Conservation (phyloP, 2,329 filamentous ascomycete genomes). For the Scorias spongiosa region DNA sequence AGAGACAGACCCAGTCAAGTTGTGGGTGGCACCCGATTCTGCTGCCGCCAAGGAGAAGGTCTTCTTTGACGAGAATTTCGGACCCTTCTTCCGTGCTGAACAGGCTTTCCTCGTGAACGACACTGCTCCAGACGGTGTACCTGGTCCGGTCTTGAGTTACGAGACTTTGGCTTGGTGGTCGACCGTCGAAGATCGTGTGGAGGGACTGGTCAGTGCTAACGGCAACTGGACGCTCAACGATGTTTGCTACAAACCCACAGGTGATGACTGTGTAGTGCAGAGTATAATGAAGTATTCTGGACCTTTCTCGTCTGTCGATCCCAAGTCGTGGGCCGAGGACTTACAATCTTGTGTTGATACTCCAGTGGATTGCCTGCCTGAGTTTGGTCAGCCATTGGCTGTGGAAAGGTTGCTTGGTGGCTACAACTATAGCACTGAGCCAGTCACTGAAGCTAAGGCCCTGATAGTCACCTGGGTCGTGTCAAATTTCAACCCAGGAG, state of each 20-base stretch:
- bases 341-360: slow-evolving; percentile 60
- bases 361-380: slow-evolving; percentile 59
- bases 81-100: slow-evolving; percentile 87
- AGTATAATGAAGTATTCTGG: slow-evolving; percentile 76
- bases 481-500: slow-evolving; percentile 66
- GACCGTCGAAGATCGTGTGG: slow-evolving; percentile 66
- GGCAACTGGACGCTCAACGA: slow-evolving; percentile 60
- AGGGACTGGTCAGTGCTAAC: slow-evolving; percentile 52
- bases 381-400: slow-evolving; percentile 77
- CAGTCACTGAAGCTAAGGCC: slow-evolving; percentile 57
- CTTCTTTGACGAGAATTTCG: slow-evolving; percentile 88
- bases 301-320: slow-evolving; percentile 41
- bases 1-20: slow-evolving; percentile 73
- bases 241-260: slow-evolving; percentile 87
- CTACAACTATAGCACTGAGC: slow-evolving; percentile 42
- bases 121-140: slow-evolving; percentile 38
- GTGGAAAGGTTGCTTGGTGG: slow-evolving; percentile 77
- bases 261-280: slow-evolving; percentile 79
- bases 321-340: slow-evolving; percentile 54
- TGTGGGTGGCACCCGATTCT: slow-evolving; percentile 95
- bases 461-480: slow-evolving; percentile 92
- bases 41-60: slow-evolving; percentile 80
- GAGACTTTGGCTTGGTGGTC: slow-evolving; percentile 92
- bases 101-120: slow-evolving; percentile 92
- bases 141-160: slow-evolving; percentile 66